Base-by-base conservation (phyloP, 495 filamentous ascomycete genomes). In the Aeminium ludgeri region DNA sequence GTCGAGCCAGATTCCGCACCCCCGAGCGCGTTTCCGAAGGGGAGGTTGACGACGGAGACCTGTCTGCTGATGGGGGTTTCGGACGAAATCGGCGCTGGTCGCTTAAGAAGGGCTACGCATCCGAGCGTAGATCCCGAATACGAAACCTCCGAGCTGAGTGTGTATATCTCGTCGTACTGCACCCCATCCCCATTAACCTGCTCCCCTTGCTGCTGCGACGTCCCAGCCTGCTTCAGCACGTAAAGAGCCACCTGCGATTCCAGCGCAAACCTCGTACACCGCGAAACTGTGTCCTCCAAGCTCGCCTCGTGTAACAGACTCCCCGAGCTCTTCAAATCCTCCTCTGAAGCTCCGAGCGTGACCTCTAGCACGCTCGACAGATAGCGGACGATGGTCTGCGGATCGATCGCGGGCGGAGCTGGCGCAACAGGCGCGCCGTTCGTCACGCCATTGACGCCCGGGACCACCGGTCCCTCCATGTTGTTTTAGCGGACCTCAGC, bases 1-100 rank as follows among this genome's bases (percentile, higher is more conserved):
- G 79, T 68, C 33, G 68, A 68, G 30, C 72, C 73, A 55, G 85
- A 76, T 38, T 80, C 77, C 31, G 70, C 61, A 46, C 68, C 75
- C 48, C 68, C 72, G 15, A 80, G 63, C 34, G 73, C 69, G 18
- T 78, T 74, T 10, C 74, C 65, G 34, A 86, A 86, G 0, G 89
- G 89, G 10, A 99, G 67, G 54, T 91, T 93, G 55, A 86, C 80
- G 47, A 93, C 78, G 57, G 86, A 82, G 34, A 99, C 76, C 54
- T 99, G 89, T 33, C 76, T 73, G 33, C 74, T 68, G 44, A 99
- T 73, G 30, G 85, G 78, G 50, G 81, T 60, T 44, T 65, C 64
- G 38, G 83, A 70, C 58, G 95, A 84, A 56, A 96, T 82, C 20
- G 86, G 79, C 48, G 76, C 72, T 34, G 87, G 76, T 19, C 80